Evolutionary conservation across 2,329 filamentous ascomycete species (phyloP).

Genomic region (Thermoascus crustaceus): DNA sequence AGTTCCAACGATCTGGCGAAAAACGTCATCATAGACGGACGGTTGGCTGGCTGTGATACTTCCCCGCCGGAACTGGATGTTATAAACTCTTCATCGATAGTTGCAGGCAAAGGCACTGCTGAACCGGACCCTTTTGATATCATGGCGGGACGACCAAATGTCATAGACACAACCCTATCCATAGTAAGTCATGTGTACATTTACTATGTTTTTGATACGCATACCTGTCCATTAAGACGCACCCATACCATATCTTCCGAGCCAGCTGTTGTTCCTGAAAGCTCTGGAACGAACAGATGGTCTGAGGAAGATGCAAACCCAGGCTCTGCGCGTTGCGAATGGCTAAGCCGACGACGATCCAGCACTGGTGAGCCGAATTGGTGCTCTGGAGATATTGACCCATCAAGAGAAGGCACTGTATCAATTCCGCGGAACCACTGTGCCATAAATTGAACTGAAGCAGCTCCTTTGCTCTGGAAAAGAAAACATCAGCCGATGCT

Average conservation of each 20-base stretch:
- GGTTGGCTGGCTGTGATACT: conserved; percentile 13
- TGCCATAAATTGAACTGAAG: conserved; percentile 39
- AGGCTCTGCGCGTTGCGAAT: conserved; percentile 42
- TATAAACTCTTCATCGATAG: conserved; percentile 27
- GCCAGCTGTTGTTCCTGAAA: conserved; percentile 11
- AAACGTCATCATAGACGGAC: conserved; percentile 24
- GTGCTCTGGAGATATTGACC: conserved; percentile 45
- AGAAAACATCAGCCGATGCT: conserved; percentile 34
- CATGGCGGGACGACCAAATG: conserved; percentile 30
- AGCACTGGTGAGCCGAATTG: conserved; percentile 41
- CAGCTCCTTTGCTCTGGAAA: conserved; percentile 36
- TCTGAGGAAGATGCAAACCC: conserved; percentile 38
- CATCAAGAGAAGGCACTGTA: conserved; percentile 42
- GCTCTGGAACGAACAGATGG: conserved; percentile 15
- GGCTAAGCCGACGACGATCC: conserved; percentile 42
- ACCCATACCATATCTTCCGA: conserved; percentile 29
- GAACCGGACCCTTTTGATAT: conserved; percentile 21
- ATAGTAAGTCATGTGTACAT: conserved; percentile 2
- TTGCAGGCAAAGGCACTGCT: conserved; percentile 20
- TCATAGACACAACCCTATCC: conserved; percentile 29
- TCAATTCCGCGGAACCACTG: conserved; percentile 35
- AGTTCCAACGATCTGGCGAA: conserved; percentile 25
- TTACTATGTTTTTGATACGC: background rate
- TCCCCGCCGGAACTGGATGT: conserved; percentile 9
- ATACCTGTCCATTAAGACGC: conserved; percentile 30